Base-by-base conservation (phyloP, 2,329 filamentous ascomycete species). In the Talaromyces sp. region DNA sequence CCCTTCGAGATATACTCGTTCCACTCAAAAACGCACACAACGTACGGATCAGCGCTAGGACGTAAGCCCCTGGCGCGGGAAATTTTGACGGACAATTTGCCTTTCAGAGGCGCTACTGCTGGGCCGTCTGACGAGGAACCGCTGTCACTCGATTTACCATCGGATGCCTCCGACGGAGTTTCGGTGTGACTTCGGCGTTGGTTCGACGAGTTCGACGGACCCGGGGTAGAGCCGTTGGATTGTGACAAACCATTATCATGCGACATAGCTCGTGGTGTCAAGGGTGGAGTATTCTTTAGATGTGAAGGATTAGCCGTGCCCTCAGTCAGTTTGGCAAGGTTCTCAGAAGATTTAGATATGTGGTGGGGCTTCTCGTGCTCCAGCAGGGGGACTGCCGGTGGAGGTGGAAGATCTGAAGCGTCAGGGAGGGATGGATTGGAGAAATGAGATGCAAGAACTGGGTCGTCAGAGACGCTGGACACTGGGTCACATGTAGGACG, bases 1-100 rank as follows among this genome's bases (percentile, higher is more conserved):
- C 92, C 92, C 64, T 91, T 90, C 0, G 95, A 98, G 64, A 99
- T 97, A 72, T 96, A 90, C 77, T 99, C 95, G 74, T 94, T 97
- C 76, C 92, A 91, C 77, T 99, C 95, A 74, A 98, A 99, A 29
- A 97, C 93, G 66, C 91, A 96, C 11, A 99, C 93, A 61, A 97
- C 92, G 73, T 99, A 99, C 1, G 95, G 95, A 73, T 97, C 92
- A 66, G 89, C 88, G 74, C 92, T 92, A 65, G 89, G 91, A 67
- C 90, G 86, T 61, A 99, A 80, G 10, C 91, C 92, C 72, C 92
- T 86, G 58, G 91, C 95, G 77, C 97, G 92, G 60, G 89, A 84
- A 63, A 99, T 95, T 75, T 91, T 93, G 72, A 99, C 91, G 38
- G 89, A 91, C 65, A 99, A 83, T 78, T 95, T 97, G 66, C 95